Base-by-base conservation (phyloP, 495 filamentous ascomycete species). In the Penicillium cataractarum region DNA sequence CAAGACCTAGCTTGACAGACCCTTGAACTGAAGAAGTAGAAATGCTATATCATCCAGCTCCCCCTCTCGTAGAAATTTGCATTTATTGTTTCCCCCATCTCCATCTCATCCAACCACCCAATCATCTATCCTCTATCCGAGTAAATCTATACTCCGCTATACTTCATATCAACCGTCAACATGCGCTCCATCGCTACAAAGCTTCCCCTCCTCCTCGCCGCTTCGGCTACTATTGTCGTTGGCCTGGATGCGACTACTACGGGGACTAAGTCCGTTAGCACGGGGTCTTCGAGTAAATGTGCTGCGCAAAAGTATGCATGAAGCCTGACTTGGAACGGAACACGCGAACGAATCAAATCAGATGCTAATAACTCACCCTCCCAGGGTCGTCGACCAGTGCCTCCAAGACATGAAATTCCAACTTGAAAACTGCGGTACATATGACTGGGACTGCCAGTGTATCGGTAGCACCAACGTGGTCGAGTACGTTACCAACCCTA, bases 381-480 rank as follows among this genome's bases (percentile, higher is more conserved):
- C 21, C 57, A 59, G 57, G 7, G 57, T 59, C 33, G 57, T 59
- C 57, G 46, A 59, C 46, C 12, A 52, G 31, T 59, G 57, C 33
- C 15, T 59, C 29, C 21, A 35, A 17, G 13, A 31, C 24, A 59
- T 59, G 57, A 50, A 59, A 29, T 59, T 59, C 57, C 27, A 51
- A 39, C 57, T 59, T 32, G 57, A 59, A 22, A 52, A 52, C 46
- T 59, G 57, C 57, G 46, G 2, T 13, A 19, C 32, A 15, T 51
- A 39, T 15, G 57, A 59, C 57, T 59, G 44, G 44, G 57, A 50
- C 21, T 59, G 57, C 24, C 44, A 51, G 27, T 59, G 57, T 31
- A 51, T n/a, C 33, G 22, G 57, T 27, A 59, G 57, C 48, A 52
- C 46, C 4, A 59, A 59, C 13, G 29, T 59, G 22, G 57, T 52